phyloP scores from a whole-genome alignment of 208 protist genomes.

The Borovskyia barvae region DNA sequence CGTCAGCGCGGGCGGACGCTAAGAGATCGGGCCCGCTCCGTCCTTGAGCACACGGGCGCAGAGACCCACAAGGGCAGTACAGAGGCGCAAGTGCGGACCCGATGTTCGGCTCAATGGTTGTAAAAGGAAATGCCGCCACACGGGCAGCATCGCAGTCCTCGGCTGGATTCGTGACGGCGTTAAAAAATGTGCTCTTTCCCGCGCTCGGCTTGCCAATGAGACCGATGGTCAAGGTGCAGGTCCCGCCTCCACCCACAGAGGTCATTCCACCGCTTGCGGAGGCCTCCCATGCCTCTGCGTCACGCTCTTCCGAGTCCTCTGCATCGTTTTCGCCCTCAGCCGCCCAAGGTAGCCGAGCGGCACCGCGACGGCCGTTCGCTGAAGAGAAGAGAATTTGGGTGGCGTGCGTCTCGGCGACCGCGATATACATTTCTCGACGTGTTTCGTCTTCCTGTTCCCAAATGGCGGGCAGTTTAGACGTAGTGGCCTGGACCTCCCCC shows the following conservation, averaged over 20 bases:
- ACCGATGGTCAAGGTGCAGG: slow-evolving; percentile 85
- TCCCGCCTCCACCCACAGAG: slow-evolving; percentile 31
- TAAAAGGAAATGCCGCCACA: slow-evolving; percentile 93
- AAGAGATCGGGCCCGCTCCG: not conserved
- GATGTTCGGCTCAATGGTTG: slow-evolving; percentile 93
- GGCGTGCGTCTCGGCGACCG: slow-evolving; percentile 32
- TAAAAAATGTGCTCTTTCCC: slow-evolving; percentile 95
- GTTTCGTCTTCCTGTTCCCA: slow-evolving; percentile 50
- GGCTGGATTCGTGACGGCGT: slow-evolving; percentile 86
- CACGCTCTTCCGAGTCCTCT: not conserved
- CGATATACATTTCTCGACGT: slow-evolving; percentile 30
- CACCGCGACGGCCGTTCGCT: not conserved
- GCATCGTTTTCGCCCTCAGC: slow-evolving; percentile 4
- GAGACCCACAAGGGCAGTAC: slow-evolving; percentile 61
- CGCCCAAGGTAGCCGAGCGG: not conserved
- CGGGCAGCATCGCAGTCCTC: slow-evolving; percentile 77
- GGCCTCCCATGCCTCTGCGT: not conserved
- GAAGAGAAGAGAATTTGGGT: slow-evolving; percentile 14
- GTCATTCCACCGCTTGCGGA: not conserved
- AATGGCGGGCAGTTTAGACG: not conserved
- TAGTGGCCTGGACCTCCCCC: slow-evolving; percentile 5
- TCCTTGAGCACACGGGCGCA: slow-evolving; percentile 1
- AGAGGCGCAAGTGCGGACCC: slow-evolving; percentile 56
- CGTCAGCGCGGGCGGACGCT: not conserved
- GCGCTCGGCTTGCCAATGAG: slow-evolving; percentile 93